A percentile compares a stretch with the other conserved stretches of the same genome.
Conservation (phyloP, 2,329 filamentous ascomycete genomes). For the Aspergillus sp. region DNA sequence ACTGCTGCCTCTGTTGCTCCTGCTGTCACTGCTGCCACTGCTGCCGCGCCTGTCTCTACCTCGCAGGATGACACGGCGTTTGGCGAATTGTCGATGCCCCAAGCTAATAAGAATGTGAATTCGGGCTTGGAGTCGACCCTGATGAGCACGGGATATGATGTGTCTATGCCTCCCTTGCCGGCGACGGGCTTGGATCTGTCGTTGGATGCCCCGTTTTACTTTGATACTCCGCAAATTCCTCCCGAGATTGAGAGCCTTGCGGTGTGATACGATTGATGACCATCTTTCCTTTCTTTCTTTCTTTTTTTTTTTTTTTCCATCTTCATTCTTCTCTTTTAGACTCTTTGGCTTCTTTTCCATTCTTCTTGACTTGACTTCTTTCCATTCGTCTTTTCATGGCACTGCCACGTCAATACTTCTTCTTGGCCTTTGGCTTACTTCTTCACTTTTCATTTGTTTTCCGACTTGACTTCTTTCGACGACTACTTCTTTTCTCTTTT, state of each 20-base stretch:
- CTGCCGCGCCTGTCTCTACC: too few species aligned
- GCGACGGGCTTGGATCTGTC: constrained; percentile 27
- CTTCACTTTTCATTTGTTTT: background rate
- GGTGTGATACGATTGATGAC: constrained; percentile 23
- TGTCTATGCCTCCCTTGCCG: constrained; percentile 6
- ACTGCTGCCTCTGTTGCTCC: constrained; percentile 4
- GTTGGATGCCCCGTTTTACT: constrained; percentile 21
- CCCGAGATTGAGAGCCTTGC: constrained; percentile 32
- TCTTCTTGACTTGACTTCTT: constrained; percentile 2
- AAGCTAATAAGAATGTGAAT: constrained; percentile 13
- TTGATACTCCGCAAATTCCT: constrained; percentile 22
- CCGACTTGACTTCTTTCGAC: background rate
- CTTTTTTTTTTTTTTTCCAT: background rate
- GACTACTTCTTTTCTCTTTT: background rate
- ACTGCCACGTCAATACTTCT: background rate
- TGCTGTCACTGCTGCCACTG: constrained; percentile 1
- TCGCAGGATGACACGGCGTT: constrained; percentile 10
- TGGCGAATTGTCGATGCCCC: constrained; percentile 7
- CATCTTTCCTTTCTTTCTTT: background rate
- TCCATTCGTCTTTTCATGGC: background rate
- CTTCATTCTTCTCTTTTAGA: constrained; percentile 8
- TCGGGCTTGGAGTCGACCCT: constrained; percentile 21
- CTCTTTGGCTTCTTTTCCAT: constrained; percentile 1
- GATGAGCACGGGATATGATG: constrained; percentile 20
- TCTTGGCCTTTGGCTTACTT: background rate